Conservation (phyloP, 2,329 filamentous ascomycete genomes). For the Ceratocystis cubensis region DNA sequence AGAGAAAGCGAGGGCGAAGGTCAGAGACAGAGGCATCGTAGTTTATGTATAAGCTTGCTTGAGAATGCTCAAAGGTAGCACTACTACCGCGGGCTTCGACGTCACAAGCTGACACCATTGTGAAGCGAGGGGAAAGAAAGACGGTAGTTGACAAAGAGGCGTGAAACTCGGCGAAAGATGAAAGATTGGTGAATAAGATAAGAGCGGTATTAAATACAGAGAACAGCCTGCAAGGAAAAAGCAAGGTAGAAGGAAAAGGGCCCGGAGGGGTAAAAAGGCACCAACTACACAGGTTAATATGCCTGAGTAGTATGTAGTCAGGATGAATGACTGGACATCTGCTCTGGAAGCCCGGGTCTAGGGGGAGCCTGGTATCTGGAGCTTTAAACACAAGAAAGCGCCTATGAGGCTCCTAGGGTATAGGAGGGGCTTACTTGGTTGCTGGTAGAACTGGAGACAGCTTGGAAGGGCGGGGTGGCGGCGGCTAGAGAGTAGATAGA, state of each 20-base stretch:
- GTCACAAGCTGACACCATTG: constrained; percentile 18
- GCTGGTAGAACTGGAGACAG: too few species aligned
- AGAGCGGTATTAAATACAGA: not conserved
- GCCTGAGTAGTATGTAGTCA: not conserved
- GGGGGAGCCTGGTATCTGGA: too few species aligned
- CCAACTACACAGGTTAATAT: not conserved
- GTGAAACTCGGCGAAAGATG: not conserved
- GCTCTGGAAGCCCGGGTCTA: not conserved
- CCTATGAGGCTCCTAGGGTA: too few species aligned
- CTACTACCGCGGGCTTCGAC: constrained; percentile 8
- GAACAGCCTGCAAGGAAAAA: not conserved
- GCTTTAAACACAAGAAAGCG: too few species aligned
- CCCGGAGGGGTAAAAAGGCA: not conserved
- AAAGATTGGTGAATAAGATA: not conserved
- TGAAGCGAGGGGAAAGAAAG: constrained; percentile 7
- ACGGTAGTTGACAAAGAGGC: not conserved
- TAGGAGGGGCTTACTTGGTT: too few species aligned
- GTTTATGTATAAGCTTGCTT: constrained; percentile 1
- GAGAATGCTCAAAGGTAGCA: constrained; percentile 6
- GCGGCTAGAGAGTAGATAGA: not conserved
- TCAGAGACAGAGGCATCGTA: constrained; percentile 11
- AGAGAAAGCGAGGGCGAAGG: constrained; percentile 22
- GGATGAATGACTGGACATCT: not conserved
- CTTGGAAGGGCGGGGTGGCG: too few species aligned
- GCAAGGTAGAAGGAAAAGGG: not conserved